Evolutionary conservation across 106 monocot species (phyloP).

Genomic region (Ottelia alismoides): DNA sequence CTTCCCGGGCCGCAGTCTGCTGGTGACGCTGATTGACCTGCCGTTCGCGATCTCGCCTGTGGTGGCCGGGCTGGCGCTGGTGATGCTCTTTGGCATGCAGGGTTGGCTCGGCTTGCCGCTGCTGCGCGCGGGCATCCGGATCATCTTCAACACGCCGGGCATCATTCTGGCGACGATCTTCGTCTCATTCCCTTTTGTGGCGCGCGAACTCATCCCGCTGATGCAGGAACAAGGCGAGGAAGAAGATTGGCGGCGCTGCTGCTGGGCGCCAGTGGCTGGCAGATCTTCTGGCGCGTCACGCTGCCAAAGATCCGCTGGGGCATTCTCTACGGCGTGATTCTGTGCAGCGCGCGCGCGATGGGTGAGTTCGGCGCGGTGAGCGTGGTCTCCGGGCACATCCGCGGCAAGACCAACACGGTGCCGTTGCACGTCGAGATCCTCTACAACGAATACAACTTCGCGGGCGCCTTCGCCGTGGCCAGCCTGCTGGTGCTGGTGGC

Average conservation of each 20-base stretch:
- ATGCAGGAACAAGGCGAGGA: neutral
- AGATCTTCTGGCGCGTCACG: neutral
- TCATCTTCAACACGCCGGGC: neutral
- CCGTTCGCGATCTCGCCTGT: neutral
- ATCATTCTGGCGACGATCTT: neutral
- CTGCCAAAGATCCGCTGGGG: neutral
- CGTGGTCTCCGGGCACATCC: neutral
- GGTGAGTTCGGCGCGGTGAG: too few relatives aligned
- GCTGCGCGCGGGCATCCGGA: neutral
- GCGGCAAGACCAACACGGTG: neutral
- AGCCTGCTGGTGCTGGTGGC: too few relatives aligned
- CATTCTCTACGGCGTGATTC: neutral
- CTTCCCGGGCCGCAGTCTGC: neutral
- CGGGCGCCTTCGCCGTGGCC: neutral
- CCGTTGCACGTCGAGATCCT: too few relatives aligned
- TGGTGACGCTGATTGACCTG: neutral
- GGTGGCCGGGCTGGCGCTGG: neutral
- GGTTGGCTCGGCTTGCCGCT: neutral
- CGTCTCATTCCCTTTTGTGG: neutral
- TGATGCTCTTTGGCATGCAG: neutral
- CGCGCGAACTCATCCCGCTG: too few relatives aligned
- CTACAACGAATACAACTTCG: neutral
- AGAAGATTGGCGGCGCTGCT: neutral
- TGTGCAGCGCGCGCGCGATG: too few relatives aligned
- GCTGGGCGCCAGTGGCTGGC: neutral